phyloP scores from a whole-genome alignment of 768 basidiomycete species.

The Ramaria sp. region DNA sequence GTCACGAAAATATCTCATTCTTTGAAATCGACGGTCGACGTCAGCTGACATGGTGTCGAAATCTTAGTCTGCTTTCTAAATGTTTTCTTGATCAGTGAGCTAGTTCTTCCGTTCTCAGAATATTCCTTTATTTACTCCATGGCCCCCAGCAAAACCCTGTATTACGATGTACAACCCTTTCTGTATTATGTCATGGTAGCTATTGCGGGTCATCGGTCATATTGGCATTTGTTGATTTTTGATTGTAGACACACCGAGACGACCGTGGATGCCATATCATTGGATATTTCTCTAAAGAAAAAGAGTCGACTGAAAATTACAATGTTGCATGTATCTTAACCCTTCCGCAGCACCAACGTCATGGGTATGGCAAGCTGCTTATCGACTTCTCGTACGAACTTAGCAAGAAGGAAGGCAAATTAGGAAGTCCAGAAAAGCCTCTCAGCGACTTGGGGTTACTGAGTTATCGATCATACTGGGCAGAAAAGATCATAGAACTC shows the following conservation, averaged over 20 bases:
- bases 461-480: constrained; percentile 94
- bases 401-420: constrained; percentile 90
- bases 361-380: constrained; percentile 88
- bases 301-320: constrained; percentile 95
- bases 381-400: constrained; percentile 99
- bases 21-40: constrained; percentile 98
- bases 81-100: constrained; percentile 97
- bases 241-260: constrained; percentile 65
- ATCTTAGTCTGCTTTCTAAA: constrained; percentile 92
- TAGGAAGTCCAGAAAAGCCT: constrained; percentile 97
- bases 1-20: constrained; percentile 93
- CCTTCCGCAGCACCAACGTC: constrained; percentile 95
- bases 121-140: constrained; percentile 14
- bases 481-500: constrained; percentile 89
- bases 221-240: constrained; percentile 1
- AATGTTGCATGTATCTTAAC: constrained; percentile 98
- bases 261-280: constrained; percentile 87
- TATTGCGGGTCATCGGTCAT: background rate
- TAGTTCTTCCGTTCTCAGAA: constrained; percentile 10
- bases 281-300: constrained; percentile 99
- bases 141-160: constrained; percentile 77
- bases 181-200: constrained; percentile 98
- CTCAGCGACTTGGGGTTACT: constrained; percentile 89
- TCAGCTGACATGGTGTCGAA: constrained; percentile 93
- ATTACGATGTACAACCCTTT: constrained; percentile 99